phyloP scores from a whole-genome alignment of 2,329 filamentous ascomycete genomes.

The Cladorrhinum sp. region DNA sequence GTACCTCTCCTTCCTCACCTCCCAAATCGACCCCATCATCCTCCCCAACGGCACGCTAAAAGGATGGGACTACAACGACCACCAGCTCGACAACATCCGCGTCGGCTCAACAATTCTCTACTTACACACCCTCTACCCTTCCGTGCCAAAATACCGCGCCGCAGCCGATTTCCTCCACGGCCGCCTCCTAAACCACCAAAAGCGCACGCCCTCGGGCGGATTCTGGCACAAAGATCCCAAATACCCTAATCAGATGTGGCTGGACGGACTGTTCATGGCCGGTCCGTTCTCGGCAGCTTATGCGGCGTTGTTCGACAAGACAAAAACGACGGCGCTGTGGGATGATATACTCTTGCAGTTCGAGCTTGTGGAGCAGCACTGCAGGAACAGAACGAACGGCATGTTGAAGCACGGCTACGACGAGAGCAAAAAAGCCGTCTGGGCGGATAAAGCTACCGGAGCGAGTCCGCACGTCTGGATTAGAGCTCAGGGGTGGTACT shows the following conservation, averaged over 20 bases:
- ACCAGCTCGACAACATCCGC: conserved; percentile 52
- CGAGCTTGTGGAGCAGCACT: conserved; percentile 43
- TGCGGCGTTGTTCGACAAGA: conserved; percentile 36
- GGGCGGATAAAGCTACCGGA: conserved; percentile 50
- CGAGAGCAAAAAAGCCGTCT: conserved; percentile 43
- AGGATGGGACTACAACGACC: conserved; percentile 44
- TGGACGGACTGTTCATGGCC: conserved; percentile 54
- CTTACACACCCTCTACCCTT: conserved; percentile 45
- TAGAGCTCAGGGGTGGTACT: conserved; percentile 53
- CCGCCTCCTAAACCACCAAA: conserved; percentile 45
- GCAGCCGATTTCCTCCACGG: conserved; percentile 46
- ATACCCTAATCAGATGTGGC: conserved; percentile 56
- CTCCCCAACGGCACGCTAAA: conserved; percentile 42
- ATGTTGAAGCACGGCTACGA: conserved; percentile 56
- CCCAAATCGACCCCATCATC: conserved; percentile 47
- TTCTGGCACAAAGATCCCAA: conserved; percentile 51
- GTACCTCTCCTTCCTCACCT: conserved; percentile 37
- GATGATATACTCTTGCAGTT: conserved; percentile 46
- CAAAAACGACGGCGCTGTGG: conserved; percentile 42
- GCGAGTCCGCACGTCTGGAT: conserved; percentile 53
- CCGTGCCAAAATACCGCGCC: conserved; percentile 44
- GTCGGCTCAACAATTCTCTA: conserved; percentile 51
- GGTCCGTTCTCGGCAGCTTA: conserved; percentile 43
- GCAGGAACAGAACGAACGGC: conserved; percentile 37
- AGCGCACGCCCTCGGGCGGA: conserved; percentile 48